Percentiles rank a stretch among this genome's conserved stretches.
phyloP scores from a whole-genome alignment of 805 yeast species.

The Geotrichum ghanense region DNA sequence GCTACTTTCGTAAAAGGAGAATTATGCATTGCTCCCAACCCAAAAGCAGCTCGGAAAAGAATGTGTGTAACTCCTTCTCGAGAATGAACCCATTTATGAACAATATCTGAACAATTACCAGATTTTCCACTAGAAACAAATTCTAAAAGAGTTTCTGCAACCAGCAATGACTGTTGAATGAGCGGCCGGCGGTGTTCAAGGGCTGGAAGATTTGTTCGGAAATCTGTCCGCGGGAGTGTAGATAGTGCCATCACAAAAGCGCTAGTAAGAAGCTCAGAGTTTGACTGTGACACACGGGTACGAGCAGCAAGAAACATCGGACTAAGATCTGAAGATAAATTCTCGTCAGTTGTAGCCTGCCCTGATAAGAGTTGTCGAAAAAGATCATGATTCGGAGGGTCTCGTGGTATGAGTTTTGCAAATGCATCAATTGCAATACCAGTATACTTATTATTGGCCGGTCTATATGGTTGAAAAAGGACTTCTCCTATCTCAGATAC shows the following conservation, averaged over 20 bases:
- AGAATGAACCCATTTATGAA: slow-evolving; percentile 26
- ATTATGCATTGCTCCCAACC: slow-evolving; percentile 28
- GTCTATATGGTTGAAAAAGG: slow-evolving; percentile 41
- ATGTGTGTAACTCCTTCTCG: slow-evolving; percentile 28
- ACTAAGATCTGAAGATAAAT: slow-evolving; percentile 15
- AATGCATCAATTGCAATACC: slow-evolving; percentile 72
- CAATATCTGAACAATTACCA: slow-evolving; percentile 17
- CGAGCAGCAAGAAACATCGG: slow-evolving; percentile 16
- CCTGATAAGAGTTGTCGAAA: slow-evolving; percentile 53
- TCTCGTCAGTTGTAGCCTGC: slow-evolving; percentile 20
- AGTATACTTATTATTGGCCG: slow-evolving; percentile 58
- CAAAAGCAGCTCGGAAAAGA: slow-evolving; percentile 29
- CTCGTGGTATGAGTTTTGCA: slow-evolving; percentile 70
- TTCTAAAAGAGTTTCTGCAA: slow-evolving; percentile 26
- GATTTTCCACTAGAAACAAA: slow-evolving; percentile 20
- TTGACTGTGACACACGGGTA: slow-evolving; percentile 11
- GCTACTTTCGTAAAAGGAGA: slow-evolving; percentile 24
- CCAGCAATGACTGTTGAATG: slow-evolving; percentile 28
- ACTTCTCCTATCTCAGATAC: slow-evolving; percentile 41
- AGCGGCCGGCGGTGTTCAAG: slow-evolving; percentile 31
- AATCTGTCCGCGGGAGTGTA: slow-evolving; percentile 28
- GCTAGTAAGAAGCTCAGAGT: slow-evolving; percentile 26
- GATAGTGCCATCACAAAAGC: slow-evolving; percentile 27
- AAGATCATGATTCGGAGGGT: slow-evolving; percentile 54
- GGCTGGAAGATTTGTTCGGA: slow-evolving; percentile 29